Evolutionary conservation across 2,329 filamentous ascomycete species (phyloP).

Genomic region (Cytospora paraplurivora): DNA sequence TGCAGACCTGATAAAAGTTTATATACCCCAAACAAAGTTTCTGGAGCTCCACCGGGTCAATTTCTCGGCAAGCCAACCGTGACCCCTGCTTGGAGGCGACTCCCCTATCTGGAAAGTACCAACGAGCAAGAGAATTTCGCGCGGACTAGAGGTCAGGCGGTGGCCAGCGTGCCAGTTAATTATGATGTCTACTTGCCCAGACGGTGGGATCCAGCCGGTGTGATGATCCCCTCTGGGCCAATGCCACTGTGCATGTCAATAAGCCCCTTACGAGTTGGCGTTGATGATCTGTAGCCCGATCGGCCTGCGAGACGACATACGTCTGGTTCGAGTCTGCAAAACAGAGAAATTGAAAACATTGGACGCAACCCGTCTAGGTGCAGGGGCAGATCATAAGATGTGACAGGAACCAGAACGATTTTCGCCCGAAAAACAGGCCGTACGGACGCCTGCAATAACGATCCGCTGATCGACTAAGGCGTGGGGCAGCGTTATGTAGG

Average conservation of each 20-base stretch:
- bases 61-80: background rate
- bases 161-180: background rate
- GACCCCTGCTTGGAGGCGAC: background rate
- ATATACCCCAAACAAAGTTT: background rate
- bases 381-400: slow-evolving; percentile 7
- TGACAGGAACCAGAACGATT: background rate
- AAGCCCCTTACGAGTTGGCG: background rate
- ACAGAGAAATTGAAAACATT: background rate
- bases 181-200: background rate
- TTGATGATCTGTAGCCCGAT: background rate
- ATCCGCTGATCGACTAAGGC: slow-evolving; percentile 13
- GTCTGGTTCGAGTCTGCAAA: background rate
- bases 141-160: background rate
- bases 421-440: slow-evolving; percentile 9
- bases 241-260: background rate
- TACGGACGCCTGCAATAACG: background rate
- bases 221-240: background rate
- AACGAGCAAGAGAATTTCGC: background rate
- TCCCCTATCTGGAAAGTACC: background rate
- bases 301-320: background rate
- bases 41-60: background rate
- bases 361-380: background rate
- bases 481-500: slow-evolving; percentile 3
- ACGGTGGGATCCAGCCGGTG: background rate
- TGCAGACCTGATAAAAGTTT: background rate